Evolutionary conservation across 805 yeast genomes (phyloP).

Genomic region (Jamesozyma spencerorum): DNA sequence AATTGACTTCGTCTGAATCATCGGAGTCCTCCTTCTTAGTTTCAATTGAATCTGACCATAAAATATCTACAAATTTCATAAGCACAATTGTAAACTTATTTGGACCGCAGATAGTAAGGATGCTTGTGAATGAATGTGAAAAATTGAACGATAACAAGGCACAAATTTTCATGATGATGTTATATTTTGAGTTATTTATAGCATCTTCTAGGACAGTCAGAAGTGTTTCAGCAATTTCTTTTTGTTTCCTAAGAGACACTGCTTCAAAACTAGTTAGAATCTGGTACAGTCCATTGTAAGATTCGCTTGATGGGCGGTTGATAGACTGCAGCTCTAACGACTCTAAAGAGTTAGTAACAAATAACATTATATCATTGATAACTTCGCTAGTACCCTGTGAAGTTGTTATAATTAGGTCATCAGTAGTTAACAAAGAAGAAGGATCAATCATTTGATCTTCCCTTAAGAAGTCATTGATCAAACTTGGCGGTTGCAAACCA

Average conservation of each 20-base stretch:
- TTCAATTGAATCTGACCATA: constrained; percentile 22
- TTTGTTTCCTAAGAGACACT: constrained; percentile 39
- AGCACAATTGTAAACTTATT: constrained; percentile 35
- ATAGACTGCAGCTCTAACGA: constrained; percentile 27
- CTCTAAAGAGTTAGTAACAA: constrained; percentile 20
- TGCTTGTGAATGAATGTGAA: constrained; percentile 33
- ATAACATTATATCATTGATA: constrained; percentile 24
- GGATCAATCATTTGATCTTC: constrained; percentile 34
- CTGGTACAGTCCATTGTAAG: constrained; percentile 44
- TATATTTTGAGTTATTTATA: constrained; percentile 33
- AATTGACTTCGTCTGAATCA: constrained; percentile 28
- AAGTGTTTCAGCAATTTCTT: constrained; percentile 35
- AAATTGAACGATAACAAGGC: constrained; percentile 41
- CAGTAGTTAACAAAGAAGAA: constrained; percentile 27
- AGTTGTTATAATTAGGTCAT: constrained; percentile 26
- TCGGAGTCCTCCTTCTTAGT: constrained; percentile 15
- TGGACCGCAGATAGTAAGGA: constrained; percentile 40
- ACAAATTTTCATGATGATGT: constrained; percentile 42
- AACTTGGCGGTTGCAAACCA: constrained; percentile 29
- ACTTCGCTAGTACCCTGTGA: constrained; percentile 29
- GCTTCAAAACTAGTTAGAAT: constrained; percentile 40
- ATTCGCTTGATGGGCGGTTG: constrained; percentile 38
- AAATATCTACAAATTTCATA: constrained; percentile 43
- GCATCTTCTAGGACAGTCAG: constrained; percentile 30
- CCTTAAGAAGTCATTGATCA: constrained; percentile 30